Conservation (phyloP, 2,329 filamentous ascomycete species). For the Zymoseptoria ardabiliae region DNA sequence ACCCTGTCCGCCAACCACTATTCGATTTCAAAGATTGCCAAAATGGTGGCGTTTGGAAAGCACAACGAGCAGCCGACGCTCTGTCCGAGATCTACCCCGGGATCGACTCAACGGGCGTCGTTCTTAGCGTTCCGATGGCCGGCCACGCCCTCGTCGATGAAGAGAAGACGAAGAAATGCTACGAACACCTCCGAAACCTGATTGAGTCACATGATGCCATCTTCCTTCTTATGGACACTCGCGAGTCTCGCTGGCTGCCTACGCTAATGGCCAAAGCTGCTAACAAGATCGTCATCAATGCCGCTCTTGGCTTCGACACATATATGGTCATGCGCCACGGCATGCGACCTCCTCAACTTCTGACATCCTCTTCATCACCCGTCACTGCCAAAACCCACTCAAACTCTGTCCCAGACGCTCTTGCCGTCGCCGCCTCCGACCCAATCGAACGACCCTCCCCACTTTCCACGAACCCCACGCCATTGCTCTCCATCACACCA, state of each 20-base stretch:
- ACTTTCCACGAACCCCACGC: conserved; percentile 4
- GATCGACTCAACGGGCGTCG: conserved; percentile 71
- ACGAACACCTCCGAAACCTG: conserved; percentile 63
- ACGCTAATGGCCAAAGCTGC: conserved; percentile 92
- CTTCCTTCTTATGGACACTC: conserved; percentile 97
- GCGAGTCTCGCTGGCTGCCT: conserved; percentile 90
- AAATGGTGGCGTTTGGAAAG: conserved; percentile 77
- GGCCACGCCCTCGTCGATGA: conserved; percentile 80
- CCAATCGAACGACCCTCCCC: conserved; percentile 6
- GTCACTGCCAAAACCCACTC: conserved; percentile 4
- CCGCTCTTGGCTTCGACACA: conserved; percentile 90
- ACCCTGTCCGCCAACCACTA: conserved; percentile 88
- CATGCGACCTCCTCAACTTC: conserved; percentile 38
- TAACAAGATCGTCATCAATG: conserved; percentile 94
- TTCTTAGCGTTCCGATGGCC: conserved; percentile 87
- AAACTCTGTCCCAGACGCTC: conserved; percentile 15
- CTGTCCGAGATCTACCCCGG: conserved; percentile 84
- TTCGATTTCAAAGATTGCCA: conserved; percentile 87
- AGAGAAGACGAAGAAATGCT: conserved; percentile 62
- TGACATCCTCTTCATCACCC: conserved; percentile 22
- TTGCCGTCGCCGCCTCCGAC: conserved; percentile 18
- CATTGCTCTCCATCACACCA: conserved; percentile 15
- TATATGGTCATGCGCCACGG: conserved; percentile 98
- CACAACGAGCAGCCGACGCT: conserved; percentile 68
- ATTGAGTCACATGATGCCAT: conserved; percentile 83